A percentile compares a stretch with the other conserved stretches of the same genome.
Conservation (phyloP, 306 rosid genomes). For the Biancaea sappan region DNA sequence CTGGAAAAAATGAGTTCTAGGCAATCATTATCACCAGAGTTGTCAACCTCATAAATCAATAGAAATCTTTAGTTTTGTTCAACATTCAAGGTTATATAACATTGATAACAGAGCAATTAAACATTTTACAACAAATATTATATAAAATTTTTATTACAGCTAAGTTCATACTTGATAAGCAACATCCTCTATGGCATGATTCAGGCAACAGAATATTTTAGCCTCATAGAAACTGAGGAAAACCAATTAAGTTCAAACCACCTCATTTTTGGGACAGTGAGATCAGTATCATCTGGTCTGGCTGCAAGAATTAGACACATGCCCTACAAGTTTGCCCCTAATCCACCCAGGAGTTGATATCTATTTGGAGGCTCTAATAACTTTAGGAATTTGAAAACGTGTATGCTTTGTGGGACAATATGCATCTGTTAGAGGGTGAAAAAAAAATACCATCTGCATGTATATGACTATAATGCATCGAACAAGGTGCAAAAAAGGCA, state of each 20-base stretch:
- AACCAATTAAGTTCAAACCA: not conserved
- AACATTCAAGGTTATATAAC: not conserved
- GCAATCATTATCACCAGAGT: conserved; percentile 11
- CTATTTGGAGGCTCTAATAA: not conserved
- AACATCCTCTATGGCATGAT: conserved; percentile 3
- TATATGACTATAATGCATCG: not conserved
- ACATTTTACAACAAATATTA: not conserved
- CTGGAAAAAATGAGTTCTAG: not conserved
- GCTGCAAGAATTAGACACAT: not conserved
- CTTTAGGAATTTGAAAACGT: not conserved
- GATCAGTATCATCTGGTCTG: conserved; percentile 12
- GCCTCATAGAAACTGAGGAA: conserved; percentile 15
- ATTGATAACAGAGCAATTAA: conserved; percentile 1
- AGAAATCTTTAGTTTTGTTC: not conserved
- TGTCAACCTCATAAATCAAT: not conserved
- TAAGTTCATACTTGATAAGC: conserved; percentile 22
- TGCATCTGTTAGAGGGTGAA: not conserved
- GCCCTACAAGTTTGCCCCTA: not conserved
- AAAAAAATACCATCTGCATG: not conserved
- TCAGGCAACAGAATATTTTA: not conserved
- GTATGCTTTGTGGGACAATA: conserved; percentile 4
- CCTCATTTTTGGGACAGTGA: conserved; percentile 8
- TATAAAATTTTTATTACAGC: not conserved
- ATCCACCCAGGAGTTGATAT: not conserved
- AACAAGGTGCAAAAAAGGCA: conserved; percentile 26